Evolutionary conservation across 1,139 yeast genomes (phyloP).

Genomic region (Blastobotrys arbuscula): DNA sequence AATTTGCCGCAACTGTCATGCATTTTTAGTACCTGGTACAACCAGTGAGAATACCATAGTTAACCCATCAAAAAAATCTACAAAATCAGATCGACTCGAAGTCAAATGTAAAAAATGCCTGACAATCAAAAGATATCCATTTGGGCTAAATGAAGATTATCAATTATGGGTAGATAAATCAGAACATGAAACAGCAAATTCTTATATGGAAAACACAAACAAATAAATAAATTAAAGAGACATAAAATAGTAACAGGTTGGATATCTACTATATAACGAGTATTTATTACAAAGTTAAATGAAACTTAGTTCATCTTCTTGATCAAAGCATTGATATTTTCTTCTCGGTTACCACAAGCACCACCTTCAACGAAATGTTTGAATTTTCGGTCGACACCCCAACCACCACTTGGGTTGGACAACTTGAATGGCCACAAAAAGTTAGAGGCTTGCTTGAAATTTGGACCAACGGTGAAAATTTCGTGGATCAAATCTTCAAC

Average conservation of each 20-base stretch:
- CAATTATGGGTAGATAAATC: conserved; percentile 24
- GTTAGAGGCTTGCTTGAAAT: conserved; percentile 99
- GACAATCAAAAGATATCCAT: conserved; percentile 36
- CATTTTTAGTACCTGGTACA: conserved; percentile 45
- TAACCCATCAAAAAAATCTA: conserved; percentile 25
- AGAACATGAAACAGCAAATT: not conserved
- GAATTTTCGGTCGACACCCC: conserved; percentile 99
- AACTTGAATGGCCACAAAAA: conserved; percentile 99
- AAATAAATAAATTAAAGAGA: not conserved
- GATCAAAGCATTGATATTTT: conserved; percentile 93
- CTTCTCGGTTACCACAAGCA: conserved; percentile 99
- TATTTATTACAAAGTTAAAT: not conserved
- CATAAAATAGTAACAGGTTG: not conserved
- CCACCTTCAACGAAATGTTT: conserved; percentile 99
- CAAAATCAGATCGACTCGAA: conserved; percentile 30
- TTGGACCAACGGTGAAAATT: conserved; percentile 97
- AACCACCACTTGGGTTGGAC: conserved; percentile 99
- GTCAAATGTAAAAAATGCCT: conserved; percentile 37
- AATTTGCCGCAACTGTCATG: conserved; percentile 54
- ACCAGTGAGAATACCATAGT: conserved; percentile 35
- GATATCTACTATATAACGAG: not conserved
- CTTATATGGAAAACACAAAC: not conserved
- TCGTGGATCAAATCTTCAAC: conserved; percentile 98
- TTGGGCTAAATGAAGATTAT: conserved; percentile 35
- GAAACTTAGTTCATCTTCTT: conserved; percentile 42